A percentile compares a stretch with the other conserved stretches of the same genome.
phyloP scores from a whole-genome alignment of 768 basidiomycete species.

The Royoungia palumana region DNA sequence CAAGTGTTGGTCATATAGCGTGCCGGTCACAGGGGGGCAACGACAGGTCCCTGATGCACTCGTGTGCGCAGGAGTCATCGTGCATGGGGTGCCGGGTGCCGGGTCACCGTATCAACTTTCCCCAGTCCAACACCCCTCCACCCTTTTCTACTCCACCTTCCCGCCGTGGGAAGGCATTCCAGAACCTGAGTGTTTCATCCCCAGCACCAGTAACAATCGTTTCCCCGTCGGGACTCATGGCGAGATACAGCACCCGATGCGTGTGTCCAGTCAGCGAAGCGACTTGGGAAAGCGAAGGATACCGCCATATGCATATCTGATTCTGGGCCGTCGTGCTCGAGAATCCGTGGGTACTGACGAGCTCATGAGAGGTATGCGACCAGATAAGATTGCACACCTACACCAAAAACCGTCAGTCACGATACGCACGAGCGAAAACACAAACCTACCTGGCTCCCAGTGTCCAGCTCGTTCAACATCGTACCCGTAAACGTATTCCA shows the following conservation, averaged over 20 bases:
- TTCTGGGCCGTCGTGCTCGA: constrained; percentile 92
- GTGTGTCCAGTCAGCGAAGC: constrained; percentile 94
- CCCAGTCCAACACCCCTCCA: constrained; percentile 45
- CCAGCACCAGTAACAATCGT: constrained; percentile 98
- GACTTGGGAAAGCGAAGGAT: constrained; percentile 90
- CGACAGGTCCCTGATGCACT: not conserved
- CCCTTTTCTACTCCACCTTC: constrained; percentile 41
- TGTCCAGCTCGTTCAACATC: constrained; percentile 85
- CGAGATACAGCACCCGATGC: constrained; percentile 93
- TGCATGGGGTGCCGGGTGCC: not conserved
- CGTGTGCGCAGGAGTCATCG: constrained; percentile 7
- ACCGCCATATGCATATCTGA: constrained; percentile 95
- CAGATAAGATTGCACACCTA: constrained; percentile 99
- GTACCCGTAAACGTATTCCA: constrained; percentile 92
- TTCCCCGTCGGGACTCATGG: constrained; percentile 95
- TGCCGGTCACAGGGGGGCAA: constrained; percentile 7
- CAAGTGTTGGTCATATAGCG: constrained; percentile 24
- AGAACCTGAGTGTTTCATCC: constrained; percentile 95
- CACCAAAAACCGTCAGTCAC: constrained; percentile 8
- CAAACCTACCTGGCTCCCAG: constrained; percentile 80
- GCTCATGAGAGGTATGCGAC: constrained; percentile 93
- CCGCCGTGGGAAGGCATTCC: constrained; percentile 92
- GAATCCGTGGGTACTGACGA: constrained; percentile 97
- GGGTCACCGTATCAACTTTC: constrained; percentile 47
- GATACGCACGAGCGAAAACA: not conserved